These are phyloP conservation scores for Apiospora hydei DNA, from an alignment of 2,329 filamentous ascomycete species.

Conservation along the genomic window DNA sequence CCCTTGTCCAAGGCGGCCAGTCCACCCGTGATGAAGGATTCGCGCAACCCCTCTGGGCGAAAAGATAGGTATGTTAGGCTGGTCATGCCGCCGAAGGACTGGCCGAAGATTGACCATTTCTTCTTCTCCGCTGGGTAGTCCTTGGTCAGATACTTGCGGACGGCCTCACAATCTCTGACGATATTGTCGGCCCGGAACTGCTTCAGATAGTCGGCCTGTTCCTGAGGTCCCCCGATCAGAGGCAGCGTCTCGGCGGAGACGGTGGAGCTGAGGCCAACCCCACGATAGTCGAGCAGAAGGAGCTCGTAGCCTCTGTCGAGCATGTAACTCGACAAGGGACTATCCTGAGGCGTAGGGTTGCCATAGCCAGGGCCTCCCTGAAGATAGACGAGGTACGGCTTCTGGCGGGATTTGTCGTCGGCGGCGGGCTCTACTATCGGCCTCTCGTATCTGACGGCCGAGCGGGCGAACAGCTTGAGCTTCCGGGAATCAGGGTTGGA, in stretches of 20 bases:
- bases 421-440: conserved; percentile 59
- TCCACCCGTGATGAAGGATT: conserved; percentile 86
- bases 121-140: conserved; percentile 73
- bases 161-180: conserved; percentile 86
- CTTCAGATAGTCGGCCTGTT: conserved; percentile 82
- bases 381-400: conserved; percentile 74
- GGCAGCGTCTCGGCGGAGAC: conserved; percentile 77
- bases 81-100: conserved; percentile 93
- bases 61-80: conserved; percentile 83
- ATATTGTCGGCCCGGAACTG: conserved; percentile 90
- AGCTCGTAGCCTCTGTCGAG: conserved; percentile 85
- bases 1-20: conserved; percentile 77
- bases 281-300: conserved; percentile 88
- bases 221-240: conserved; percentile 65
- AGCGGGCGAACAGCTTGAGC: conserved; percentile 80
- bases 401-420: conserved; percentile 47
- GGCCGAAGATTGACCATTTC: conserved; percentile 87
- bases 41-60: conserved; percentile 77
- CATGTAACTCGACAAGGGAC: conserved; percentile 72
- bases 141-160: conserved; percentile 76
- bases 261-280: conserved; percentile 84
- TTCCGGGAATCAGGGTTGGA: conserved; percentile 63
- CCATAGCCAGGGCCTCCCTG: conserved; percentile 88
- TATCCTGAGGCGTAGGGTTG: conserved; percentile 77
- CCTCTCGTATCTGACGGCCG: conserved; percentile 70